Evolutionary conservation across 768 basidiomycete species (phyloP).

Genomic region (Lyophyllum shimeji): DNA sequence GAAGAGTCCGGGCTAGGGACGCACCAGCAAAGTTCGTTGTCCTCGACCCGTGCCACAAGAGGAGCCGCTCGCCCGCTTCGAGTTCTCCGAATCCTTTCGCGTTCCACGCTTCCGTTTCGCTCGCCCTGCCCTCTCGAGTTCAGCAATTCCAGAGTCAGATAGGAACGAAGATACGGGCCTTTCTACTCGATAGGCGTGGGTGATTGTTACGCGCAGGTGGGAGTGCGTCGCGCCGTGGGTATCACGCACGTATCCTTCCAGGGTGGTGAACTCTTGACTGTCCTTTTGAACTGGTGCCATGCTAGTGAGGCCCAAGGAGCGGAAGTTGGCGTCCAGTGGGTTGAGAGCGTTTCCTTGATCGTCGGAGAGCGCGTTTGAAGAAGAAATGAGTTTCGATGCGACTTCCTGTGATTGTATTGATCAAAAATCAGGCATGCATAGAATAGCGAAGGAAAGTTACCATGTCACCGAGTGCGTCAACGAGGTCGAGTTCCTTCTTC

Average conservation of each 20-base stretch:
- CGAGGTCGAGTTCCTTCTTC: conserved; percentile 59
- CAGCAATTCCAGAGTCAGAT: neutral
- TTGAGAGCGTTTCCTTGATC: conserved; percentile 49
- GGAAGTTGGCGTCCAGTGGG: conserved; percentile 56
- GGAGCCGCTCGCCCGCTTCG: conserved; percentile 46
- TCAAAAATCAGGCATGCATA: neutral
- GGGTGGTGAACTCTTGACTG: conserved; percentile 46
- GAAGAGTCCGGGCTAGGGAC: conserved; percentile 2
- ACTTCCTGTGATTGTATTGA: conserved; percentile 40
- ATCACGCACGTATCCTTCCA: conserved; percentile 48
- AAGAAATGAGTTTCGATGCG: conserved; percentile 53
- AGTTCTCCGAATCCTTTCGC: conserved; percentile 44
- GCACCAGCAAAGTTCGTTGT: conserved; percentile 62
- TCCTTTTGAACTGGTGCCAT: conserved; percentile 45
- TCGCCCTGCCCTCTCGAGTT: conserved; percentile 14
- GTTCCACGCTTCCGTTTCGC: conserved; percentile 38
- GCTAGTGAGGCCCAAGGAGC: conserved; percentile 46
- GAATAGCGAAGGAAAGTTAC: conserved; percentile 20
- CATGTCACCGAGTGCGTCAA: conserved; percentile 68
- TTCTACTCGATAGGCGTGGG: conserved; percentile 55
- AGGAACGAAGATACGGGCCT: conserved; percentile 30
- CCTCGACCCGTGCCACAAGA: conserved; percentile 65
- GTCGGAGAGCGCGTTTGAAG: conserved; percentile 34
- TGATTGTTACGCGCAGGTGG: conserved; percentile 40
- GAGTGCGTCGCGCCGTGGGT: conserved; percentile 58